Percentiles rank a stretch among this genome's conserved stretches.
Conservation (phyloP, 768 basidiomycete genomes). For the Kwoniella dendrophila region DNA sequence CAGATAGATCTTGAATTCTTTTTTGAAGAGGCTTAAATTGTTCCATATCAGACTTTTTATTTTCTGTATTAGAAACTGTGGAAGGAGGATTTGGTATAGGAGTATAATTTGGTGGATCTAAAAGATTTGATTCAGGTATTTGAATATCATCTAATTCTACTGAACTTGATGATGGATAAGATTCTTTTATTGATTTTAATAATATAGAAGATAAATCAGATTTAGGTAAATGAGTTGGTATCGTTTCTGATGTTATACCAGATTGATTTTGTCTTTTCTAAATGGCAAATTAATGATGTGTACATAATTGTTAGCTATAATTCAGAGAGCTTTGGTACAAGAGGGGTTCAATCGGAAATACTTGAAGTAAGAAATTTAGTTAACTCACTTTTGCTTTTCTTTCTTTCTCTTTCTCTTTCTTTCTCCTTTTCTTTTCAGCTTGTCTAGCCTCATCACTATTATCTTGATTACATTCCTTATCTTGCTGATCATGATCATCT, state of each 20-base stretch:
- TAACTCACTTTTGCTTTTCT: constrained; percentile 48
- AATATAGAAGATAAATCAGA: constrained; percentile 30
- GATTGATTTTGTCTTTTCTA: constrained; percentile 16
- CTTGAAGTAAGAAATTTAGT: background rate
- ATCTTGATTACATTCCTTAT: too few species aligned
- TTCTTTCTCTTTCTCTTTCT: constrained; percentile 54
- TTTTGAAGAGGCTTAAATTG: constrained; percentile 58
- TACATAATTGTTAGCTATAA: too few species aligned
- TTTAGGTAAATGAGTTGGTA: constrained; percentile 34
- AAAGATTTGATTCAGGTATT: constrained; percentile 60
- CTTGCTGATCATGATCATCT: constrained; percentile 27
- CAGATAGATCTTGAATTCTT: constrained; percentile 63
- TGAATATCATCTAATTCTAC: constrained; percentile 78
- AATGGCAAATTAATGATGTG: background rate
- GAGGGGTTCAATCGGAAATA: too few species aligned
- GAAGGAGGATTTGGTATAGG: too few species aligned
- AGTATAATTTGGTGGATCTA: constrained; percentile 57
- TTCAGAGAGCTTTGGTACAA: too few species aligned
- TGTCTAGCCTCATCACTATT: constrained; percentile 14
- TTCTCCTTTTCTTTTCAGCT: constrained; percentile 47
- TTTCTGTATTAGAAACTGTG: too few species aligned
- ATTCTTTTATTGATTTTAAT: constrained; percentile 58
- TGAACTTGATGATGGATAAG: constrained; percentile 68
- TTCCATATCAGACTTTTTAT: constrained; percentile 58
- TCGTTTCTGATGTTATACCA: background rate